These are phyloP conservation scores for Globisporangium canariense DNA, from an alignment of 352 stramenopile genomes.

Conservation along the genomic window DNA sequence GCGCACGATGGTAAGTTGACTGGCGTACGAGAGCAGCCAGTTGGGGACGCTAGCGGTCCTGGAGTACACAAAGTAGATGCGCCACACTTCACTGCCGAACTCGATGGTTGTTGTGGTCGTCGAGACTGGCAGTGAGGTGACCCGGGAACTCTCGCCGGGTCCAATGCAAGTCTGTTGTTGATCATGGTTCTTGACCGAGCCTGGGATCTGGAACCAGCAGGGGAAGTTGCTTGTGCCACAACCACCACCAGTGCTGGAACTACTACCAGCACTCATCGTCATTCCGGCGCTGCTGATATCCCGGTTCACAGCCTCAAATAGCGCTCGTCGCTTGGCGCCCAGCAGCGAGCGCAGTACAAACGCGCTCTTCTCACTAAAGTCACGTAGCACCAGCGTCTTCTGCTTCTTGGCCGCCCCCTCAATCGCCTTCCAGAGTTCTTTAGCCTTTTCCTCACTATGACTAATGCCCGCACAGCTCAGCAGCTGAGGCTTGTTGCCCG, in stretches of 20 bases:
- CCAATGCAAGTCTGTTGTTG: not conserved
- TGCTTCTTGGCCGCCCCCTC: slow-evolving; percentile 36
- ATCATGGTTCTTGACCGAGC: not conserved
- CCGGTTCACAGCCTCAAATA: slow-evolving; percentile 48
- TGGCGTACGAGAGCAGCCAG: slow-evolving; percentile 44
- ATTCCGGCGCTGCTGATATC: slow-evolving; percentile 28
- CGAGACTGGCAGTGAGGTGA: not conserved
- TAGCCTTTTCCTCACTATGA: slow-evolving; percentile 8
- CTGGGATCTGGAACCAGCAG: slow-evolving; percentile 16
- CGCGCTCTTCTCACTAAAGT: slow-evolving; percentile 32
- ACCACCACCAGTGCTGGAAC: not conserved
- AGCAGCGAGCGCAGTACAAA: slow-evolving; percentile 36
- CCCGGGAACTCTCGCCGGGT: not conserved
- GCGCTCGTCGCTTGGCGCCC: slow-evolving; percentile 35
- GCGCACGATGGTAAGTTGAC: slow-evolving; percentile 36
- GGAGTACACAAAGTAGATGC: slow-evolving; percentile 50
- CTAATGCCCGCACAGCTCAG: slow-evolving; percentile 11
- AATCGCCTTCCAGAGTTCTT: slow-evolving; percentile 41
- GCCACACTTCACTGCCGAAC: slow-evolving; percentile 41
- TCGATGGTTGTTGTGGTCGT: slow-evolving; percentile 21
- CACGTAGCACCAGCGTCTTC: slow-evolving; percentile 33
- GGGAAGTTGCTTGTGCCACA: not conserved
- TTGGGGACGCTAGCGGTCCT: slow-evolving; percentile 20
- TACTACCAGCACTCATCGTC: slow-evolving; percentile 15
- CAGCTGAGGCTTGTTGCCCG: slow-evolving; percentile 1